A percentile compares a stretch with the other conserved stretches of the same genome.
Evolutionary conservation across 2,329 filamentous ascomycete genomes (phyloP).

Genomic region (Fusarium sp.): DNA sequence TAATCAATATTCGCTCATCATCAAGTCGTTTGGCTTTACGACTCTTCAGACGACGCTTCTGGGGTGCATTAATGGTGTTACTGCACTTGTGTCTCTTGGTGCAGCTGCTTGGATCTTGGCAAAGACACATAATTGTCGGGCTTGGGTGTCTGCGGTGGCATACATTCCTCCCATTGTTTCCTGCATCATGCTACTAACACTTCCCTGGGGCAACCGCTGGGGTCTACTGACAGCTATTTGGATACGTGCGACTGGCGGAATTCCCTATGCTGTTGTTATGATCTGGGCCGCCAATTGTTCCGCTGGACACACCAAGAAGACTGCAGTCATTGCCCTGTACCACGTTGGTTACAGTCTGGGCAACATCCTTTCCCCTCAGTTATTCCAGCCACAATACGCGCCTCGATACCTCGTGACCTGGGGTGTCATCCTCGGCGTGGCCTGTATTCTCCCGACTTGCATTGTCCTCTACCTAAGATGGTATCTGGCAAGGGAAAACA

Average conservation of each 20-base stretch:
- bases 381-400: neutral
- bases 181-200: neutral
- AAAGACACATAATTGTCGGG: neutral
- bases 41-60: slow-evolving; percentile 50
- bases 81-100: neutral
- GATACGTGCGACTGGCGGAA: neutral
- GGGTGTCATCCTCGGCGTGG: neutral
- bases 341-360: neutral
- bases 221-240: neutral
- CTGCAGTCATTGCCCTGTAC: neutral
- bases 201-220: neutral
- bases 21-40: slow-evolving; percentile 58
- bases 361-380: neutral
- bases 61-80: slow-evolving; percentile 3
- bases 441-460: neutral
- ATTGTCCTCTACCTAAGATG: neutral
- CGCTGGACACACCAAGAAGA: neutral
- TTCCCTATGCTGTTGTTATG: slow-evolving; percentile 2
- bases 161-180: neutral
- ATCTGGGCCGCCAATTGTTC: slow-evolving; percentile 2
- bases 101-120: slow-evolving; percentile 1
- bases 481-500: neutral
- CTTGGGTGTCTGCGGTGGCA: neutral
- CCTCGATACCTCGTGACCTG: neutral
- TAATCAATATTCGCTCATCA: slow-evolving; percentile 42